Evolutionary conservation across 176 grass and related monocot genomes (phyloP).

Genomic region (Eleusine coracana): DNA sequence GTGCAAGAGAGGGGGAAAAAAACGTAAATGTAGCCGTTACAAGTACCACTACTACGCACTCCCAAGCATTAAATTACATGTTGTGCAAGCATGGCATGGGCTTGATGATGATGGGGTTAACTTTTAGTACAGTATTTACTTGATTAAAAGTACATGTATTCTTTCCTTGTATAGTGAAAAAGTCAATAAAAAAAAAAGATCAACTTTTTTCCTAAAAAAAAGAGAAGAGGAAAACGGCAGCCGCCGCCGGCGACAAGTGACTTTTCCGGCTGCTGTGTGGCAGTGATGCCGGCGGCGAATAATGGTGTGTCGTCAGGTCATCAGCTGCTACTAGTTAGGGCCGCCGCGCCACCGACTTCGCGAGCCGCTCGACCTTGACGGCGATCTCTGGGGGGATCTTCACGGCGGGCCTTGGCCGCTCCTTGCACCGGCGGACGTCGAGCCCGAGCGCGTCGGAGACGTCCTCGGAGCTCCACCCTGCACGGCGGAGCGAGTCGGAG

Average conservation of each 20-base stretch:
- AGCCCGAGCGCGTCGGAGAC: constrained; percentile 76
- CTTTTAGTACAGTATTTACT: constrained; percentile 43
- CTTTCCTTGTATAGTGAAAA: constrained; percentile 55
- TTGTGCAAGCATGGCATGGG: background rate
- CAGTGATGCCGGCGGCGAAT: background rate
- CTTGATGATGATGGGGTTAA: constrained; percentile 35
- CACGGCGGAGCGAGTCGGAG: constrained; percentile 66
- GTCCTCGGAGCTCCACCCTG: constrained; percentile 85
- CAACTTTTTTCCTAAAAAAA: constrained; percentile 20
- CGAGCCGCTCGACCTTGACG: constrained; percentile 65
- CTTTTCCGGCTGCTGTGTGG: background rate
- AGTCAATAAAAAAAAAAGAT: constrained; percentile 36
- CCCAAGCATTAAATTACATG: constrained; percentile 43
- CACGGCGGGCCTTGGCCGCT: constrained; percentile 32
- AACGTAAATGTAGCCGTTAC: constrained; percentile 38
- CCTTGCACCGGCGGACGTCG: constrained; percentile 48
- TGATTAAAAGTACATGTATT: constrained; percentile 55
- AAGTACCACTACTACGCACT: background rate
- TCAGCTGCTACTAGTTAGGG: too few species aligned
- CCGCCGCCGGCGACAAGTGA: background rate
- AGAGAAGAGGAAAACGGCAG: background rate
- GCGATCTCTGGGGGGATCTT: constrained; percentile 64
- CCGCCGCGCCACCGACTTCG: constrained; percentile 40
- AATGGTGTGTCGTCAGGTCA: constrained; percentile 22
- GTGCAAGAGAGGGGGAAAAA: background rate